Base-by-base conservation (phyloP, 352 stramenopile species). In the Phytopythium oedochilum region DNA sequence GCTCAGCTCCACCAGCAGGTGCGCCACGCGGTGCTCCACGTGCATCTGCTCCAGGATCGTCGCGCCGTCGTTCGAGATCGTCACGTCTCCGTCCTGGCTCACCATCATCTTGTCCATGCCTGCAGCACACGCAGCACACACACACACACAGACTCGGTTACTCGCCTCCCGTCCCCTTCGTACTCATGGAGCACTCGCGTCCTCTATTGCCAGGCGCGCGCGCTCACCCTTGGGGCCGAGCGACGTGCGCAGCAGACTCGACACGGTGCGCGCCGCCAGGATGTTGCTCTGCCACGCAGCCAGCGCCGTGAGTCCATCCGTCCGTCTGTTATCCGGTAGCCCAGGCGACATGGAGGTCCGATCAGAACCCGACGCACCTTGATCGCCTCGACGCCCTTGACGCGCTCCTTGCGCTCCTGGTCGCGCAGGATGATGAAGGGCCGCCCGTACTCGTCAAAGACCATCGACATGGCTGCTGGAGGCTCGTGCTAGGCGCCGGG, bases 61-160 rank as follows among this genome's bases (percentile, higher is more conserved):
- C 38, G 98, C 98, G 49, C 98, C 98, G 66, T 99, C 98, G 73
- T 99, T 99, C 57, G 97, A 99, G 68, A 99, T 99, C 48, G 97
- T 99, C 32, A 99, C 96, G 66, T 99, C 97, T 23, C 97, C 97
- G 72, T 99, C 97, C 58, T 97, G 95, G 61, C 85, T 98, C 46
- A 99, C 96, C 65, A 99, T 89, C 90, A 99, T 99, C 86, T 99
- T 99, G 84, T 99, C 97, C 92, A 98, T 98, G 48, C 94, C 92
- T 88, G 61, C 43, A 2, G 11, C 39, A 32, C 29, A 32, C 29
- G 5, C 9, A 32, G 29, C 9, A 32, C 9, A 32, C 29, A 32
- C 9, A 10, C 9, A 5, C 29, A 32, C 9, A 32, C 29, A 32
- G 29, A n/a, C n/a, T n/a, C n/a, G n/a, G n/a, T n/a, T n/a, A n/a